These are phyloP conservation scores for Colletotrichum abscissum DNA, from an alignment of 2,329 filamentous ascomycete species.

Conservation along the genomic window DNA sequence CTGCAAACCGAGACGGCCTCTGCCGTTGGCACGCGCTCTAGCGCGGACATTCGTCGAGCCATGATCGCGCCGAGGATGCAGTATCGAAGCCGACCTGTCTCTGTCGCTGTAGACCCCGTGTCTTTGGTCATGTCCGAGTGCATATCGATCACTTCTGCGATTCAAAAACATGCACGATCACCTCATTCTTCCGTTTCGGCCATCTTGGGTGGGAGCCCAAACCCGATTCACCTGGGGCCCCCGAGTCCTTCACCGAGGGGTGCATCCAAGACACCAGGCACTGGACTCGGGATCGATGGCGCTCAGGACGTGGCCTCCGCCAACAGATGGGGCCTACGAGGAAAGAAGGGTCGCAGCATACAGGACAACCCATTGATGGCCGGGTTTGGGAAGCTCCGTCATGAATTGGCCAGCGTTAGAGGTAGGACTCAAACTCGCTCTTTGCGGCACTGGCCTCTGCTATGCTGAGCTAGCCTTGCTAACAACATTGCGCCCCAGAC, in stretches of 20 bases:
- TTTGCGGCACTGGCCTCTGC: conserved; percentile 2
- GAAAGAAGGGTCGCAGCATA: conserved; percentile 96
- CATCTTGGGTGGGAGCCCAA: conserved; percentile 84
- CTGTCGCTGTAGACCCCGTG: conserved; percentile 89
- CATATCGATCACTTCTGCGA: conserved; percentile 96
- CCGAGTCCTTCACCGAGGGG: conserved; percentile 54
- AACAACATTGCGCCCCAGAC: conserved; percentile 62
- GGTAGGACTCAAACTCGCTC: conserved; percentile 58
- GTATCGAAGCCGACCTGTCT: conserved; percentile 71
- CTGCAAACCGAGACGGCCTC: conserved; percentile 21
- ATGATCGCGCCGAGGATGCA: conserved; percentile 58
- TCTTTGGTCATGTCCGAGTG: conserved; percentile 98
- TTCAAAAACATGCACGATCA: conserved; percentile 97
- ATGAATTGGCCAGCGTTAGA: conserved; percentile 88
- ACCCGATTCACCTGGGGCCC: conserved; percentile 64
- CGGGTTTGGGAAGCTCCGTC: conserved; percentile 89
- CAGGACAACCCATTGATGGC: conserved; percentile 97
- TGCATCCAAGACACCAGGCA: conserved; percentile 54
- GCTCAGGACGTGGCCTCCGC: conserved; percentile 69
- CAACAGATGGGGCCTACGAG: conserved; percentile 91
- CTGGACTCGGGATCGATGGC: conserved; percentile 52
- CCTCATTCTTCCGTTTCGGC: conserved; percentile 96
- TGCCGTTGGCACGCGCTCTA: conserved; percentile 10
- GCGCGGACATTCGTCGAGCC: conserved; percentile 38
- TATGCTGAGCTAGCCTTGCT: conserved; percentile 35